These are phyloP conservation scores for Mychonastes homosphaera DNA, from an alignment of 139 green algal genomes.

Conservation along the genomic window DNA sequence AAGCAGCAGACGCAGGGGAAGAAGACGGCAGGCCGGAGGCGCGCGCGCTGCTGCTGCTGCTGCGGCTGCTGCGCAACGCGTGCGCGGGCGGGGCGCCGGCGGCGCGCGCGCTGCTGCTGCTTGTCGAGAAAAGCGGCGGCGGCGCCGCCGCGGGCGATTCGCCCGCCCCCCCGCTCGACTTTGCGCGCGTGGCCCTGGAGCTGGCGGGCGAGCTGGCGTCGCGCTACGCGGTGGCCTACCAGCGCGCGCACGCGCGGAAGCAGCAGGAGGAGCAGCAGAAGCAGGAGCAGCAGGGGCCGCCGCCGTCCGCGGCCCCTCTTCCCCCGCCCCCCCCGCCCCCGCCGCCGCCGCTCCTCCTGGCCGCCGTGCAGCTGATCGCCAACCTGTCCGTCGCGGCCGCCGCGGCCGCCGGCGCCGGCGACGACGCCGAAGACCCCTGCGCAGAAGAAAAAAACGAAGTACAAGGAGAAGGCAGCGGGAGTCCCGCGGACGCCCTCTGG, in stretches of 20 bases:
- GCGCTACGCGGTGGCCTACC: too few species aligned
- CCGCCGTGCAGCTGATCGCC: constrained; percentile 14
- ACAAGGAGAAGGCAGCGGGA: too few species aligned
- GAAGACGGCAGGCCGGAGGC: background rate
- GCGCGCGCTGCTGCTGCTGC: background rate
- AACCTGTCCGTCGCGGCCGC: constrained; percentile 9
- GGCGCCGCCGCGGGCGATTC: background rate
- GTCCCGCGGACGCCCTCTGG: too few species aligned
- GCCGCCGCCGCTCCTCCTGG: constrained; percentile 13
- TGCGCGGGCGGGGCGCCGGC: constrained; percentile 14
- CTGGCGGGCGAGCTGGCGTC: too few species aligned
- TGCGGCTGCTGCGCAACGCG: constrained; percentile 17
- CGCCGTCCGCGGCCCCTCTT: background rate
- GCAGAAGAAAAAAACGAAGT: too few species aligned
- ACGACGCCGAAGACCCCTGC: too few species aligned
- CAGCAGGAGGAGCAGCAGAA: background rate
- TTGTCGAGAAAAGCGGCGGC: background rate
- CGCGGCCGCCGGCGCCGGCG: background rate
- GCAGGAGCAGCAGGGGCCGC: background rate
- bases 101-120: constrained; percentile 1
- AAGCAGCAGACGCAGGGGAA: too few species aligned
- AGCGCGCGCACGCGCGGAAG: background rate
- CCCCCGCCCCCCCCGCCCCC: too few species aligned
- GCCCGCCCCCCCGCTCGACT: too few species aligned
- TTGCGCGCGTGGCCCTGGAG: too few species aligned